Conservation (phyloP, 1,284 basidiomycete genomes). For the Rhizopogon parksii region DNA sequence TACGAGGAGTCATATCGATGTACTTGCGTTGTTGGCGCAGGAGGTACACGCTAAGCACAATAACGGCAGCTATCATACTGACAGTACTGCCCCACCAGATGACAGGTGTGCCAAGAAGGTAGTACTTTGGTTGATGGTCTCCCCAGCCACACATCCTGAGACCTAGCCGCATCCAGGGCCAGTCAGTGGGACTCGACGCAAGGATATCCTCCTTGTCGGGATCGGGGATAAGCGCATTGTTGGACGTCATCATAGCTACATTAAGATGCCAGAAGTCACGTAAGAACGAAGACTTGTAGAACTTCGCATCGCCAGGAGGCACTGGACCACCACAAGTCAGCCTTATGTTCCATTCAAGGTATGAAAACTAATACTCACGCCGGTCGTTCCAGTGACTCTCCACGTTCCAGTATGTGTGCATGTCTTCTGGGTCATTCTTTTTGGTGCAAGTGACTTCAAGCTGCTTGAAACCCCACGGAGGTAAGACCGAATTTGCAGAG, state of each 20-base stretch:
- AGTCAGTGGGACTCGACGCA: conserved; percentile 87
- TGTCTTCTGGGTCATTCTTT: conserved; percentile 76
- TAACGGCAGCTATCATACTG: conserved; percentile 56
- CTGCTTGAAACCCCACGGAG: conserved; percentile 99
- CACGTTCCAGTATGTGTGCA: conserved; percentile 96
- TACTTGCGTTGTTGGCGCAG: conserved; percentile 85
- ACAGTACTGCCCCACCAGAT: conserved; percentile 85
- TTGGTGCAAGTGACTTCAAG: conserved; percentile 93
- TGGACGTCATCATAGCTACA: conserved; percentile 99
- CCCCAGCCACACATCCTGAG: conserved; percentile 98
- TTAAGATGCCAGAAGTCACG: conserved; percentile 98
- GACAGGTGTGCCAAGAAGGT: conserved; percentile 87
- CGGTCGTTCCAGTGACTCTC: conserved; percentile 95
- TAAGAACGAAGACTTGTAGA: conserved; percentile 89
- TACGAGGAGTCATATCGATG: conserved; percentile 82
- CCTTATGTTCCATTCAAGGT: not conserved
- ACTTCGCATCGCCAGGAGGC: conserved; percentile 73
- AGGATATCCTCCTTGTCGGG: conserved; percentile 98
- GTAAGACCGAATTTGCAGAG: conserved; percentile 84
- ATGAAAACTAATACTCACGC: conserved; percentile 45
- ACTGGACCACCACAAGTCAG: conserved; percentile 42
- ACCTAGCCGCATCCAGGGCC: conserved; percentile 87
- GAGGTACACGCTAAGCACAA: conserved; percentile 64
- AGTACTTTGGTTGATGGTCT: conserved; percentile 84
- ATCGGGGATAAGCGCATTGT: conserved; percentile 95